Conservation (phyloP, 768 basidiomycete species). For the Mrakia gelida region DNA sequence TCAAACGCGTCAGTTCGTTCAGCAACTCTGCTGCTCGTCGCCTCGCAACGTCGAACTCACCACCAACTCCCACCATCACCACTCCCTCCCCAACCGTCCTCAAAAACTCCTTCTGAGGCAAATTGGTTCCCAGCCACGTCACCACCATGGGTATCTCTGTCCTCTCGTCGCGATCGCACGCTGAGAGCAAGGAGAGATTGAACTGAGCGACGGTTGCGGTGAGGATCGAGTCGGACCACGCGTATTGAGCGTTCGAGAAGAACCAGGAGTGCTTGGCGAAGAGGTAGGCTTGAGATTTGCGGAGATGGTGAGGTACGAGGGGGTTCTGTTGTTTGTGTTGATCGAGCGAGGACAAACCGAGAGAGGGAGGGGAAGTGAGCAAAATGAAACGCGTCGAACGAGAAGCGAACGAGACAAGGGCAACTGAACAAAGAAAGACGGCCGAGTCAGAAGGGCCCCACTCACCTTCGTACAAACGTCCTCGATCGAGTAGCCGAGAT, state of each 20-base stretch:
- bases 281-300: constrained; percentile 15
- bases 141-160: neutral
- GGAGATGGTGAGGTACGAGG: neutral
- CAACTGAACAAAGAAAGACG: too few species aligned
- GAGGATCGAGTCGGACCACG: constrained; percentile 13
- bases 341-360: too few species aligned
- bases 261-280: constrained; percentile 15
- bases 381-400: neutral
- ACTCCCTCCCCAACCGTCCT: constrained; percentile 1
- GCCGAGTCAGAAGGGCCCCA: too few species aligned
- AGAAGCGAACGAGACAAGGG: too few species aligned
- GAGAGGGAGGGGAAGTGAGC: neutral
- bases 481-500: constrained; percentile 14
- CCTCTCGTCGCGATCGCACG: neutral
- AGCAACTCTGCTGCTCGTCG: too few species aligned
- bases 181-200: constrained; percentile 7
- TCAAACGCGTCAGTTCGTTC: too few species aligned
- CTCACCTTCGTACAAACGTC: constrained; percentile 10
- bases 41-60: neutral
- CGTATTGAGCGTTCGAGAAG: neutral
- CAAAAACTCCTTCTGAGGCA: constrained; percentile 9
- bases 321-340: neutral
- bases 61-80: constrained; percentile 8
- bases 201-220: neutral
- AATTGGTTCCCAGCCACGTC: neutral